Evolutionary conservation across 2,329 filamentous ascomycete genomes (phyloP), one percentile per base, ranked within the genome.

Genomic region (Hortaea sp.): DNA sequence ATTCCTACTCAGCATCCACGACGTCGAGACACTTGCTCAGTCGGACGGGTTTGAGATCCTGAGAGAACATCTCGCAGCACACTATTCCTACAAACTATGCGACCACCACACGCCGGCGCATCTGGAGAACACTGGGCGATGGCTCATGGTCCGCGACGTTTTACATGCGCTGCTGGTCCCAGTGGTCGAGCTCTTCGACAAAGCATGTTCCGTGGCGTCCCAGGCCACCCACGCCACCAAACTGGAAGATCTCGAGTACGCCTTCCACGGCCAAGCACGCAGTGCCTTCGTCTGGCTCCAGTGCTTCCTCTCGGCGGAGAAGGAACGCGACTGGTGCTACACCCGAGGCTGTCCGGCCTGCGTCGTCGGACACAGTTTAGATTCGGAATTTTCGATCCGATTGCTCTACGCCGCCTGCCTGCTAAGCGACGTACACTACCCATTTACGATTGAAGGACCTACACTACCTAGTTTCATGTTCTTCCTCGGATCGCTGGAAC

Each of bases 281-380:
- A 71, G 71, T 49, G 75, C 77, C 1, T 80, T 77, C 56, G 64
- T 78, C 44, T 79, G 75, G 70, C 66, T 81, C 32, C 73, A 78
- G 50, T 79, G 75, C 60, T 77, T 79, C 48, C 60, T 80, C 20
- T 55, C 55, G 6, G 66, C 65, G 7, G 75, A 78, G 43, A 75
- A 77, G 52, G 70, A 73, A 49, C 57, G 57, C 27, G 73, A 78
- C 50, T 80, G 76, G 75, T 77, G 74, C 54, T 64, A 70, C 47
- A 77, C 74, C 1, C 62, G 69, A 28, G 75, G 76, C 28, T 80
- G 77, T 59, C 76, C 77, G 30, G 70, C 68, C 5, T 74, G 71
- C 58, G 59, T 71, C 5, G 67, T 69, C 4, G 59, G 64, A 3
- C 63, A 67, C 30, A 67, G 67, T 0, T 56, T 74, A 28, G 67